phyloP scores from a whole-genome alignment of 2,329 filamentous ascomycete species.

The Chlorencoelia australis region DNA sequence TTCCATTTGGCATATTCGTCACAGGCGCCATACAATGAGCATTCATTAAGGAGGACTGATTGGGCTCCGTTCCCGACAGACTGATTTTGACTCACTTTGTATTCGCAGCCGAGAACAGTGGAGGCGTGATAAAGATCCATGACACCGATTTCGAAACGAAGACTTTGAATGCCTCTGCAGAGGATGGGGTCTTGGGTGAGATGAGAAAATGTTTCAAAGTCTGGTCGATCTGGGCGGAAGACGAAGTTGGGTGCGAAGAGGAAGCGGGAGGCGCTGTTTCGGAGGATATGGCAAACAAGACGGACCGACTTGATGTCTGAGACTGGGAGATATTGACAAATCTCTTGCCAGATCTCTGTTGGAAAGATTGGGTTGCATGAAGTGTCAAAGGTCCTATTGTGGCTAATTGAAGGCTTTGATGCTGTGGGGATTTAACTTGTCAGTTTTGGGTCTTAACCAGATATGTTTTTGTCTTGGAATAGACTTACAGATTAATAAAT shows the following conservation, averaged over 20 bases:
- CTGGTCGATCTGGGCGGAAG: neutral
- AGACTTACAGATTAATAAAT: too few species aligned
- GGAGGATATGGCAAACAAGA: neutral
- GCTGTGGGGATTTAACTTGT: too few species aligned
- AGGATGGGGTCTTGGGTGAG: neutral
- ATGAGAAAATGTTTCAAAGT: neutral
- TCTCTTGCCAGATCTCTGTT: neutral
- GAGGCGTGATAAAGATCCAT: neutral
- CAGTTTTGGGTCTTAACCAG: too few species aligned
- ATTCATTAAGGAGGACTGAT: too few species aligned
- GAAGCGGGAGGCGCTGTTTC: neutral
- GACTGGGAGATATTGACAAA: neutral
- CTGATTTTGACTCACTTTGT: neutral
- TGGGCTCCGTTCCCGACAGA: too few species aligned
- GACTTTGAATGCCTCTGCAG: neutral
- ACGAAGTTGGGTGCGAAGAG: neutral
- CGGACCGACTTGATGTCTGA: neutral
- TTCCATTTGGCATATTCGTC: slow-evolving; percentile 1
- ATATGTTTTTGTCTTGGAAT: too few species aligned
- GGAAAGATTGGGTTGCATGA: too few species aligned
- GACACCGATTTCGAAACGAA: neutral
- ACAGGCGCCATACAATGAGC: neutral
- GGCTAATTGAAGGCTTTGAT: too few species aligned
- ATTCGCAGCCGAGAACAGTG: neutral
- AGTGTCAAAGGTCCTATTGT: too few species aligned